Base-by-base conservation (phyloP, 176 grass and related monocot species). In the Aegilops bicornis region DNA sequence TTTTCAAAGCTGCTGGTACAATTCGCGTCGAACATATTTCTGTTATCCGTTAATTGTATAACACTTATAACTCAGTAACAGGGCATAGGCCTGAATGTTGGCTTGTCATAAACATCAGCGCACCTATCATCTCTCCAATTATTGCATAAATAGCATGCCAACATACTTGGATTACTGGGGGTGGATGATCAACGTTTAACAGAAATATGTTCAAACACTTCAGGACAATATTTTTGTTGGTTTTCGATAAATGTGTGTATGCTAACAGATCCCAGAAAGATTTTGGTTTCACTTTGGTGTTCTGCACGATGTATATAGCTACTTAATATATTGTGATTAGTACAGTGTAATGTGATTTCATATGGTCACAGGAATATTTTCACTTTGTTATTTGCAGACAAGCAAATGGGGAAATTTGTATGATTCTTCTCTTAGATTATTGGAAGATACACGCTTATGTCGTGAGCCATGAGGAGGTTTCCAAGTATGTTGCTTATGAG, bases 391-490 rank as follows among this genome's bases (percentile, higher is more conserved):
- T 85, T 86, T 90, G 83, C 88, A 99, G 97, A 91, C 90, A 85
- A 95, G 64, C 77, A 99, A 93, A 82, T 97, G 92, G 97, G 64
- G 77, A 27, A 91, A 93, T 48, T 73, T 93, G 78, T 98, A 87
- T 78, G 92, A 93, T 35, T 77, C 88, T 59, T 88, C 93, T 50
- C 78, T 99, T 67, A 91, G 94, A 87, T 83, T 99, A 89, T 87
- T 99, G 76, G 94, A 93, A 56, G 97, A 99, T 84, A 97, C 73
- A 40, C 91, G 88, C 13, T n/a, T 99, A 91, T 88, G 92, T 95
- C 54, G 50, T 99, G 58, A 95, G 90, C 54, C 97, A 99, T 66
- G 89, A 92, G 48, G 92, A 94, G 67, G 90, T 99, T 81, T 90
- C 91, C 66, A 82, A 70, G 54, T 89, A 99, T 88, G 76, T 99